Percentiles rank a stretch among this genome's conserved stretches.
phyloP scores from a whole-genome alignment of 257 asterid species.

The Solanum tarijense region DNA sequence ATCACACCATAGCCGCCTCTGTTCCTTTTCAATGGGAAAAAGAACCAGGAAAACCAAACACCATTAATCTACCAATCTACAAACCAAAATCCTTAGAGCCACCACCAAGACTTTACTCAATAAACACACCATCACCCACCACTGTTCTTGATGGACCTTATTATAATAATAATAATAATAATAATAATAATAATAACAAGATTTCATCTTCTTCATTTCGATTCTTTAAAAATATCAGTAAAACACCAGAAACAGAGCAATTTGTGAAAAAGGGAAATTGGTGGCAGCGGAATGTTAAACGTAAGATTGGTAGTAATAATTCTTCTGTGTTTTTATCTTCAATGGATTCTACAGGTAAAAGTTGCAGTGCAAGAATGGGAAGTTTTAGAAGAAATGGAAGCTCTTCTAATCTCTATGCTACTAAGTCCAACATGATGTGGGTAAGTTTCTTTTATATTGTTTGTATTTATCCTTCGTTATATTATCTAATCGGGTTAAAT shows the following conservation, averaged over 20 bases:
- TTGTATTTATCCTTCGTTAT: no score
- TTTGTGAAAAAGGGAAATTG: not conserved
- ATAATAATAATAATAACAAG: no score
- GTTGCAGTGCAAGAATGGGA: not conserved
- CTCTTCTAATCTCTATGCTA: not conserved
- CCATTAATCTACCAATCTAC: not conserved
- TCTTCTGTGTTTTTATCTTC: not conserved
- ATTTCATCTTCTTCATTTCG: not conserved
- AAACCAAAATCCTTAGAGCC: not conserved
- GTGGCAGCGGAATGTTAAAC: not conserved
- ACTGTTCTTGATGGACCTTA: not conserved
- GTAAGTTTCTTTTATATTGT: not conserved
- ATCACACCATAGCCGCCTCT: not conserved
- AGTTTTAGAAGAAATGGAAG: not conserved
- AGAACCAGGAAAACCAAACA: not conserved
- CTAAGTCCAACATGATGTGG: not conserved
- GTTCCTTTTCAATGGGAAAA: constrained; percentile 3
- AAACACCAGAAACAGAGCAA: not conserved
- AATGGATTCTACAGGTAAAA: not conserved
- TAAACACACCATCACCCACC: not conserved
- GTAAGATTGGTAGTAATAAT: not conserved
- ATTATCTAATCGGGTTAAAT: not conserved
- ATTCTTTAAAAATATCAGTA: not conserved
- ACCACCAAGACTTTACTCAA: not conserved
- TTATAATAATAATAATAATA: not conserved